Evolutionary conservation across 1,284 basidiomycete species (phyloP), one percentile per base, ranked within the genome.

Genomic region (Papiliotrema laurentii): DNA sequence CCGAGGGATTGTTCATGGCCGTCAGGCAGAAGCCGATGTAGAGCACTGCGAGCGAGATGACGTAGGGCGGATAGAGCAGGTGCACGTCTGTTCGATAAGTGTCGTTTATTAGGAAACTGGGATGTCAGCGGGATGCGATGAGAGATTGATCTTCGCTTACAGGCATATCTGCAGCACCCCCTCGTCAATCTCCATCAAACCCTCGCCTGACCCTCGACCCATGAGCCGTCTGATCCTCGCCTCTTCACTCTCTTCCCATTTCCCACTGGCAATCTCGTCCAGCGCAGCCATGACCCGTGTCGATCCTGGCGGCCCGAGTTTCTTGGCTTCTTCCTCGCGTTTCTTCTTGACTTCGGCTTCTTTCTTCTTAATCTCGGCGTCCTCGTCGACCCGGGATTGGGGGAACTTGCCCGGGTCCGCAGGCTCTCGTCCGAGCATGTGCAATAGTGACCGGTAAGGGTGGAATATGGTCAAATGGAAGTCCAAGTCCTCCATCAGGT

Each of bases 51-150:
- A 97, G 81, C 16, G 94, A 92, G 53, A 97, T 86, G 50, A 97
- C 79, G 69, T 97, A 91, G 0, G 94, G 94, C 0, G 94, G 91
- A 64, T 97, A 87, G 30, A 96, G 75, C 10, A 97, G 82, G 59
- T 88, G 89, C 11, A 97, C 76, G 47, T 93, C 87, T 1, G 89
- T 90, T 44, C 90, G 84, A 68, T 92, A 97, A 0, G 87, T 90
- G 72, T 98, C 96, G 75, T 97, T 98, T 64, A 97, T 84, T 57
- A 97, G 83, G 69, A 93, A 91, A 89, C 91, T 93, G 53, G 1
- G 4, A 41, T n/a, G 6, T 33, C 11, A 42, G 39, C 6, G 27
- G 28, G 21, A 18, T 3, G 24, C 16, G 4, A 39, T n/a, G 3
- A 24, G 37, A 16, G 11, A 9, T 21, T 19, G 40, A 60, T n/a